Evolutionary conservation across 805 yeast species (phyloP).

Genomic region (Barnettozyma wickerhamii): DNA sequence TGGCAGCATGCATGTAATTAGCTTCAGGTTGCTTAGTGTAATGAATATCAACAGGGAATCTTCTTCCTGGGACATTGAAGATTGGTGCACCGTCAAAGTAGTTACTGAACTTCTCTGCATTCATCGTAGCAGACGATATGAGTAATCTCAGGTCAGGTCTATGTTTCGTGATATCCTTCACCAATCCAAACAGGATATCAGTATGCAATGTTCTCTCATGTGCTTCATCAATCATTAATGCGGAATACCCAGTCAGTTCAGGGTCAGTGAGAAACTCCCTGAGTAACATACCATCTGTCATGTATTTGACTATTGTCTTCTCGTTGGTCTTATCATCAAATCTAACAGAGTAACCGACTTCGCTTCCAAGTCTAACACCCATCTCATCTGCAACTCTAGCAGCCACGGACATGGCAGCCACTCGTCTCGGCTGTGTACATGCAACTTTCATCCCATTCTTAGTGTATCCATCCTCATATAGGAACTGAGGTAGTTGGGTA

Average conservation of each 20-base stretch:
- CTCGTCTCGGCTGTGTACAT: conserved; percentile 93
- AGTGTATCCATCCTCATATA: conserved; percentile 79
- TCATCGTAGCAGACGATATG: conserved; percentile 92
- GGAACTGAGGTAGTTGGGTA: conserved; percentile 86
- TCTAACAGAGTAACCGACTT: conserved; percentile 85
- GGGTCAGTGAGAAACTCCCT: conserved; percentile 83
- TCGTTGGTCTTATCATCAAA: conserved; percentile 75
- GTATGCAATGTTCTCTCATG: conserved; percentile 96
- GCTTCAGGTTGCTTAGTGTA: conserved; percentile 87
- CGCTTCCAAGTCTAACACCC: conserved; percentile 71
- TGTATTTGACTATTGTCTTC: conserved; percentile 73
- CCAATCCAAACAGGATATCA: conserved; percentile 72
- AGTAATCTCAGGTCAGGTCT: conserved; percentile 71
- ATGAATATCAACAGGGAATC: conserved; percentile 85
- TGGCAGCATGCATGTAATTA: conserved; percentile 84
- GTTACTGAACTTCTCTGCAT: conserved; percentile 79
- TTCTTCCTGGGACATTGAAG: conserved; percentile 84
- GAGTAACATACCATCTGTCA: conserved; percentile 94
- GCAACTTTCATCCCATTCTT: conserved; percentile 57
- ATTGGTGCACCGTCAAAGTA: conserved; percentile 85
- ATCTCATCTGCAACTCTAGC: conserved; percentile 88
- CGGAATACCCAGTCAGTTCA: conserved; percentile 61
- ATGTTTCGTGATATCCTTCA: conserved; percentile 61
- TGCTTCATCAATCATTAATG: conserved; percentile 93
- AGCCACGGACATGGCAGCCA: conserved; percentile 92